Percentiles rank a stretch among this genome's conserved stretches.
These are phyloP conservation scores for Hypoxylon trugodes DNA, from an alignment of 495 filamentous ascomycete species.

Conservation along the genomic window DNA sequence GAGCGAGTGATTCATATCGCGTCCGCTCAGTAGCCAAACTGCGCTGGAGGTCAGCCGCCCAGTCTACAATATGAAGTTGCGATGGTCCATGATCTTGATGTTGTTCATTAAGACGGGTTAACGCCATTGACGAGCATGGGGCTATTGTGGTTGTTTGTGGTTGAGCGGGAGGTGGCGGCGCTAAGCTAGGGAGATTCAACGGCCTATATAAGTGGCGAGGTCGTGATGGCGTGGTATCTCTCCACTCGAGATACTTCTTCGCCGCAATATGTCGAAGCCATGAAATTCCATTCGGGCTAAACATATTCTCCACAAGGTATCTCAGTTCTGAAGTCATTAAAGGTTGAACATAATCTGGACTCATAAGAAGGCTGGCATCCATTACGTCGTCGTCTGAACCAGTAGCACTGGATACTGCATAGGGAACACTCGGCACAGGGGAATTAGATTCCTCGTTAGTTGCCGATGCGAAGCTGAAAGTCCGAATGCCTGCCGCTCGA, in stretches of 20 bases:
- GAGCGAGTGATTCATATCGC: conserved; percentile 74
- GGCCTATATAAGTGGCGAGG: conserved; percentile 43
- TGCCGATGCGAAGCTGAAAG: conserved; percentile 70
- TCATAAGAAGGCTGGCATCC: conserved; percentile 97
- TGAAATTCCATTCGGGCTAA: conserved; percentile 81
- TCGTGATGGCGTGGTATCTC: conserved; percentile 42
- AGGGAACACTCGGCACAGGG: conserved; percentile 60
- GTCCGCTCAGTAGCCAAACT: conserved; percentile 83
- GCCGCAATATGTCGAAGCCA: conserved; percentile 88
- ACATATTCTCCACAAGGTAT: conserved; percentile 74
- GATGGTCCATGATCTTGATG: conserved; percentile 77
- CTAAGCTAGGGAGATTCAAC: conserved; percentile 18
- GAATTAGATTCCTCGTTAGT: conserved; percentile 6
- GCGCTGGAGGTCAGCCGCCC: conserved; percentile 88
- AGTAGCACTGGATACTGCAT: conserved; percentile 81
- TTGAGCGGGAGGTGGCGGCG: conserved; percentile 5
- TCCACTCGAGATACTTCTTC: conserved; percentile 83
- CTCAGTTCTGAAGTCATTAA: conserved; percentile 79
- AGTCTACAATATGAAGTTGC: conserved; percentile 83
- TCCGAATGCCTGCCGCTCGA: conserved; percentile 65
- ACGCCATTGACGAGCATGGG: conserved; percentile 63
- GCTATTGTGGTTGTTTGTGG: background rate
- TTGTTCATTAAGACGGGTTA: conserved; percentile 75
- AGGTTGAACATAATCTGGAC: conserved; percentile 88
- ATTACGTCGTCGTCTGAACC: conserved; percentile 84